A percentile compares a stretch with the other conserved stretches of the same genome.
Evolutionary conservation across 208 protist species (phyloP).

Genomic region (Leishmania braziliensis): DNA sequence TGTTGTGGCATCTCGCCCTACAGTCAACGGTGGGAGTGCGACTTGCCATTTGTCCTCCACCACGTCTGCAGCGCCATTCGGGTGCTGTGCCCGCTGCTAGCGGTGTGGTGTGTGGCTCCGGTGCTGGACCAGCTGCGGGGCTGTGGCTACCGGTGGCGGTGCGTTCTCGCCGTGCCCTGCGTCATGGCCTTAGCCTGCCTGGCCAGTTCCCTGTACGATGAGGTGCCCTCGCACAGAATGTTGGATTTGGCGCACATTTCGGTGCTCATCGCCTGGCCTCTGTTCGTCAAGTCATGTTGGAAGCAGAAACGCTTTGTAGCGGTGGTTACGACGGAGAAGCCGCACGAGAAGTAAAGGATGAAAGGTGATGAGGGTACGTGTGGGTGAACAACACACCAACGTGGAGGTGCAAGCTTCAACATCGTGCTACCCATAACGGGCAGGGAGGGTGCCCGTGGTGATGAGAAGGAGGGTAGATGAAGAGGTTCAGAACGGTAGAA

Average conservation of each 20-base stretch:
- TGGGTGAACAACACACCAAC: not conserved
- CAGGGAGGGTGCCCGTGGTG: not conserved
- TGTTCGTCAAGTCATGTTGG: constrained; percentile 43
- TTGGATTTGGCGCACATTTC: constrained; percentile 25
- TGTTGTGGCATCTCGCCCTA: constrained; percentile 44
- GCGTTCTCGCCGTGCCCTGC: constrained; percentile 41
- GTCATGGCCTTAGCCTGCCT: constrained; percentile 28
- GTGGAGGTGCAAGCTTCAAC: not conserved
- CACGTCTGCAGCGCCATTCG: constrained; percentile 62
- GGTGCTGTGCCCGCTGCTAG: constrained; percentile 49
- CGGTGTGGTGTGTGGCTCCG: constrained; percentile 61
- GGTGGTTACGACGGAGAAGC: constrained; percentile 25
- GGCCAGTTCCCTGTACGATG: constrained; percentile 19
- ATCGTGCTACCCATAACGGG: not conserved
- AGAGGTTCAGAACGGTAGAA: not conserved
- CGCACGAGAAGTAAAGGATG: constrained; percentile 36
- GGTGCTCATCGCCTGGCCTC: constrained; percentile 24
- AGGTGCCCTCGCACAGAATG: constrained; percentile 20
- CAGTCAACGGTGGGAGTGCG: constrained; percentile 63
- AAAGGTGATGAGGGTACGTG: not conserved
- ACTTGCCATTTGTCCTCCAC: constrained; percentile 70
- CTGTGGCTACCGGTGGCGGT: constrained; percentile 38
- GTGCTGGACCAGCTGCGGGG: constrained; percentile 52
- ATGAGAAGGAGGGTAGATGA: not conserved
- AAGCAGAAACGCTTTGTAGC: constrained; percentile 31